These are phyloP conservation scores for Gynostemma pentaphyllum DNA, from an alignment of 306 rosid genomes.

Conservation along the genomic window DNA sequence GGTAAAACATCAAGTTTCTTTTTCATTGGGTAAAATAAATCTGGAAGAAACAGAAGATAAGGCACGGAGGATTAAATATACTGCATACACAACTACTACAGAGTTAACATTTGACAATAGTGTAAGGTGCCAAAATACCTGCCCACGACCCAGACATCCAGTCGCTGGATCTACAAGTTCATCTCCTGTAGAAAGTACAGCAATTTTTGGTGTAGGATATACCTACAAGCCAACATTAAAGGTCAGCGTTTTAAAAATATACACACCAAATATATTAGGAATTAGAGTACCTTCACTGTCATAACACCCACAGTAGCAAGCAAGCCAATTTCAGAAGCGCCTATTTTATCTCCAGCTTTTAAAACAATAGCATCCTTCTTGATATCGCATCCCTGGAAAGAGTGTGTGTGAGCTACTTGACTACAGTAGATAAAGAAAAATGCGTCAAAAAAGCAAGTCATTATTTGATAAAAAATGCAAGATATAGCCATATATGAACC, in stretches of 20 bases:
- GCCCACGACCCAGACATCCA: constrained; percentile 48
- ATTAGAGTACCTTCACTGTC: constrained; percentile 51
- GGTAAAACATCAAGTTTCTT: background rate
- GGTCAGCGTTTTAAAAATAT: background rate
- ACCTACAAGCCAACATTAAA: constrained; percentile 41
- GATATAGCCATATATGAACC: background rate
- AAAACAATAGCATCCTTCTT: constrained; percentile 57
- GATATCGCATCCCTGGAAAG: constrained; percentile 63
- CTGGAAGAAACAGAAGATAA: background rate
- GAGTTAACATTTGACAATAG: background rate
- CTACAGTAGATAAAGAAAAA: background rate
- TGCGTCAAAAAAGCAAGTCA: no score
- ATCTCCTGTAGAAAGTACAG: constrained; percentile 88
- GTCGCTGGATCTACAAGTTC: constrained; percentile 81
- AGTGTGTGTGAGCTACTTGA: constrained; percentile 11
- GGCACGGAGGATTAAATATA: background rate
- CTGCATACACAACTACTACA: background rate
- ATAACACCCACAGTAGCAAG: constrained; percentile 83
- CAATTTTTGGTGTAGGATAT: constrained; percentile 54
- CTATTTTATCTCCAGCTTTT: constrained; percentile 67
- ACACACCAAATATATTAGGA: constrained; percentile 5
- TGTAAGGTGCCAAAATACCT: constrained; percentile 35
- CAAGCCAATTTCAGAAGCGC: constrained; percentile 83
- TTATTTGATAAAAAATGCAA: no score
- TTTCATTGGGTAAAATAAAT: background rate